Percentiles rank a stretch among this genome's conserved stretches.
phyloP scores from a whole-genome alignment of 768 basidiomycete genomes.

The Tubosaeta brunneosetosa region DNA sequence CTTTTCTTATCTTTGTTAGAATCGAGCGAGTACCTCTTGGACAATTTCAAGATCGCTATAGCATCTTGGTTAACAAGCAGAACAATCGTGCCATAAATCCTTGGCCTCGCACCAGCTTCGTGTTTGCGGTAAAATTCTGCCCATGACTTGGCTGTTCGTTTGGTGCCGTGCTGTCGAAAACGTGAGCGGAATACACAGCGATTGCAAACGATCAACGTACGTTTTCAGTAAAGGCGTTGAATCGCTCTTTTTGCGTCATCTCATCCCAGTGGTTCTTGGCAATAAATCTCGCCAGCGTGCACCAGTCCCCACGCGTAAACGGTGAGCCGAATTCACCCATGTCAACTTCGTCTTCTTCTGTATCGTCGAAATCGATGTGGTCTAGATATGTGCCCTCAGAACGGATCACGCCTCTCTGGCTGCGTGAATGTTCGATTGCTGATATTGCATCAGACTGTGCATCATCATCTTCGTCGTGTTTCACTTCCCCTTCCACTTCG shows the following conservation, averaged over 20 bases:
- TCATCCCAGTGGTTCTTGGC: conserved; percentile 45
- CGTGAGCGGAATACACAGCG: conserved; percentile 2
- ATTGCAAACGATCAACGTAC: conserved; percentile 31
- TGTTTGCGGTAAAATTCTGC: conserved; percentile 53
- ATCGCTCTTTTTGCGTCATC: conserved; percentile 43
- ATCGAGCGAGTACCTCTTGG: conserved; percentile 22
- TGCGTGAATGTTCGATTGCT: conserved; percentile 12
- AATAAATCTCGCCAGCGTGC: conserved; percentile 56
- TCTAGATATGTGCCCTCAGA: conserved; percentile 19
- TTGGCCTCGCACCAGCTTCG: conserved; percentile 40
- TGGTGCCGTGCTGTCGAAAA: conserved; percentile 41
- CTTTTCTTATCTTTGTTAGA: conserved; percentile 7
- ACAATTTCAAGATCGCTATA: conserved; percentile 24
- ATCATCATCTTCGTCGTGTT: conserved; percentile 17
- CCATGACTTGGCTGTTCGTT: conserved; percentile 54
- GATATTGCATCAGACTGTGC: conserved; percentile 22
- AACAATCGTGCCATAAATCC: not conserved
- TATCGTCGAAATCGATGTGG: conserved; percentile 18
- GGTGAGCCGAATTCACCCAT: conserved; percentile 51
- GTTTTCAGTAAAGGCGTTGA: conserved; percentile 49
- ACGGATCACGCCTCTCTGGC: conserved; percentile 16
- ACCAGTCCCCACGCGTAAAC: conserved; percentile 60
- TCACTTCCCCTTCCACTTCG: conserved; percentile 25
- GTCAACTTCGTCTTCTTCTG: conserved; percentile 29
- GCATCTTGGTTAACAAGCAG: conserved; percentile 3